A percentile compares a stretch with the other conserved stretches of the same genome.
Conservation (phyloP, 2,329 filamentous ascomycete species). For the Diaporthe longicolla region DNA sequence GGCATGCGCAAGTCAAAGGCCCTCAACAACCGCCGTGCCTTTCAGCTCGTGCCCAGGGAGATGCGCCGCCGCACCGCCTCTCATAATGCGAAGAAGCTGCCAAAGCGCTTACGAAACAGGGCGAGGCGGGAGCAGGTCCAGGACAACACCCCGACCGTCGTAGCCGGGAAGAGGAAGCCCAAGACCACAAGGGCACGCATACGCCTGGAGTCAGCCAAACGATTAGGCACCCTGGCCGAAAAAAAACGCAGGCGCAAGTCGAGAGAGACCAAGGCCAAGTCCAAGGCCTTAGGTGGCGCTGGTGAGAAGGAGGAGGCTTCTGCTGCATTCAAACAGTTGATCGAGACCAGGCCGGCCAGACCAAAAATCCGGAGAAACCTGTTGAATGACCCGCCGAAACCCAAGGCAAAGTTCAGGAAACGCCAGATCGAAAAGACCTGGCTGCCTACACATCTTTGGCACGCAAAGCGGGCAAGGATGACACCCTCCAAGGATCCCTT, state of each 20-base stretch:
- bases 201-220: constrained; percentile 82
- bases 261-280: constrained; percentile 50
- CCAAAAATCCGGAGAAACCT: constrained; percentile 80
- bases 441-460: constrained; percentile 95
- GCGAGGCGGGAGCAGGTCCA: constrained; percentile 84
- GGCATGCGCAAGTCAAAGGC: constrained; percentile 83
- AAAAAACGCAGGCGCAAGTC: constrained; percentile 64
- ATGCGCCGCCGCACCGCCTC: constrained; percentile 91
- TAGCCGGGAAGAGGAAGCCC: constrained; percentile 73
- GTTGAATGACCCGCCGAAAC: constrained; percentile 70
- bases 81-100: constrained; percentile 93
- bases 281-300: constrained; percentile 43
- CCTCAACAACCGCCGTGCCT: constrained; percentile 77
- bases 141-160: constrained; percentile 90
- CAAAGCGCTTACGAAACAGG: constrained; percentile 78
- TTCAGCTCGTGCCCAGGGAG: constrained; percentile 89
- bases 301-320: constrained; percentile 43
- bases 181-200: constrained; percentile 70
- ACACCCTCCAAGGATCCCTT: constrained; percentile 81
- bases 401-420: constrained; percentile 81
- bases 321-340: constrained; percentile 46
- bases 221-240: constrained; percentile 74
- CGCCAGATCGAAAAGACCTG: constrained; percentile 91
- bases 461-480: constrained; percentile 93
- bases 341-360: constrained; percentile 60